phyloP scores from a whole-genome alignment of 345 rosid species.

The Aegle marmelos region DNA sequence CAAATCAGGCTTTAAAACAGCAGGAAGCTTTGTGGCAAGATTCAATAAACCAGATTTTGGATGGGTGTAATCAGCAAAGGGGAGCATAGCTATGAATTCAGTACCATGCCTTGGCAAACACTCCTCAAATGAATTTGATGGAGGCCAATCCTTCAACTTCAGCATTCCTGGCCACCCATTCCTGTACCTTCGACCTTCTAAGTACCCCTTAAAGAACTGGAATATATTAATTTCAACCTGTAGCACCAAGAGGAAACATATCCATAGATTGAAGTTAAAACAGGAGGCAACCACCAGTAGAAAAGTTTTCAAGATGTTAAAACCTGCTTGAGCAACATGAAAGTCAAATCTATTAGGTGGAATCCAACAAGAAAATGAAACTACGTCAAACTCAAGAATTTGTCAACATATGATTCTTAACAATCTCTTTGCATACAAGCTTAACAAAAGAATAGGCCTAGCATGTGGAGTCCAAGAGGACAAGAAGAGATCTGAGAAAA shows the following conservation, averaged over 20 bases:
- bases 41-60: constrained; percentile 48
- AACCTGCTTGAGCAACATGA: not conserved
- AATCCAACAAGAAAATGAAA: not conserved
- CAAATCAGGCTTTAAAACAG: constrained; percentile 53
- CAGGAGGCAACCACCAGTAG: not conserved
- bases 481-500: not conserved
- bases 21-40: constrained; percentile 52
- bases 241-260: constrained; percentile 10
- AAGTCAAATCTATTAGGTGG: not conserved
- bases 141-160: constrained; percentile 65
- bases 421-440: not conserved
- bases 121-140: constrained; percentile 49
- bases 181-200: constrained; percentile 40
- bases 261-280: constrained; percentile 5
- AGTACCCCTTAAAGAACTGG: constrained; percentile 54
- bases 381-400: not conserved
- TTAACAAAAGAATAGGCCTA: not conserved
- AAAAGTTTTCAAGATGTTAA: not conserved
- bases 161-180: constrained; percentile 56
- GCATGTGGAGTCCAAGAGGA: not conserved
- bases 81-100: constrained; percentile 50
- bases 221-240: constrained; percentile 52
- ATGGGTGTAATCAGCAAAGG: constrained; percentile 48
- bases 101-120: constrained; percentile 58
- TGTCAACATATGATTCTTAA: not conserved